Base-by-base conservation (phyloP, 371 early-diverging fungal species). In the Lichtheimia ornata region DNA sequence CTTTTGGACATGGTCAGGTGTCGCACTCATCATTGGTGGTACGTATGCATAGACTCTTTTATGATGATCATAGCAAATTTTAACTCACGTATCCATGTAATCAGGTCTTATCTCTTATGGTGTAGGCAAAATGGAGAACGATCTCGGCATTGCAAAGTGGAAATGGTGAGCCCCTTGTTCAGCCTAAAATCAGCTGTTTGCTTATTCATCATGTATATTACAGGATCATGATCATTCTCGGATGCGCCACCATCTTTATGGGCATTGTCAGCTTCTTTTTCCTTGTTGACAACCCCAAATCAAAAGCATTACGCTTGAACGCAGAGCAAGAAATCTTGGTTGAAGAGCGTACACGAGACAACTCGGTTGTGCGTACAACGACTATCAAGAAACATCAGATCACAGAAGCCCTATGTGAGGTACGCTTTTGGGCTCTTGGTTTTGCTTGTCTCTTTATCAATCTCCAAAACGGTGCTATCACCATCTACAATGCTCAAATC, bases 11-110 rank as follows among this genome's bases (percentile, higher is more conserved):
- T 78, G 67, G 43, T 75, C 75, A 47, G 79, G 79, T 56, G 30
- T 83, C 20, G 81, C 89, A 28, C 69, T 83, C 4, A 71, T 80
- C 24, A 71, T 88, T 22, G 88, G 87, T 58, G 90, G 35, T 35
- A 35, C 4, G 7, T 35, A 9, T 2, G 9, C 9, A 35, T 28
- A 28, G 6, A 11, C 1, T 35, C 2, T 5, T 11, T 11, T 35
- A 35, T 2, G 11, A 9, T 35, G 35, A 6, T 35, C 1, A 35
- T 9, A 22, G 22, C 22, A 22, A 11, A 35, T 35, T 1, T 35
- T 35, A 9, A 35, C 35, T 35, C 11, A 35, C 5, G 9, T 9
- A 35, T 0, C 2, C 35, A 35, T 35, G 11, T 9, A 6, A 35
- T 2, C 9, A 35, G 35, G 88, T 0, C 75, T 87, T 4, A 73